Evolutionary conservation across 352 stramenopile genomes (phyloP), one percentile per base, ranked within the genome.

Genomic region (Pythium rhizo-oryzae): DNA sequence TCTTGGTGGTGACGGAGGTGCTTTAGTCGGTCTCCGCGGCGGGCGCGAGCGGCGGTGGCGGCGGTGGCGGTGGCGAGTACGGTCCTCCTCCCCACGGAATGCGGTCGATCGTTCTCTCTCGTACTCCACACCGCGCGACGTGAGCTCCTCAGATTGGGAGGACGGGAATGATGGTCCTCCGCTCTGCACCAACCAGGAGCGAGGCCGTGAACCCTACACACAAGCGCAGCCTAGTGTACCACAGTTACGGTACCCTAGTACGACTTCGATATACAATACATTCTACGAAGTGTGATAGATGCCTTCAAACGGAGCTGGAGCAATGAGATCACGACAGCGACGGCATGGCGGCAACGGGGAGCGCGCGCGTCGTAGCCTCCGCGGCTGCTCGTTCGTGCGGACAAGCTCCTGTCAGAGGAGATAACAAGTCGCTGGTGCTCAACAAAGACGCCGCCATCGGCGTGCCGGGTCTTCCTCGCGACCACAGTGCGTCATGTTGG

Each of bases 111-210:
- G 33, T 15, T 44, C 7, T 62, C 55, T 61, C n/a, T 61, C 9
- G 2, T 2, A 2, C 35, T 35, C 54, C 28, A 24, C 24, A 44
- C 35, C 30, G 37, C 37, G 35, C 54, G 35, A 16, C 23, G 19
- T 23, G 51, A 61, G 61, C 61, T 67, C 47, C 61, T 60, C 51
- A 65, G 59, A 65, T 65, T 58, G 35, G 13, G 62, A 43, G 35
- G 49, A 43, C 19, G 25, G 43, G 65, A 72, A 51, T 72, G 66
- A 64, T 72, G 61, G 66, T 72, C 47, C 44, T 37, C 24, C 23
- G 28, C 59, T 69, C 67, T 55, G 59, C 67, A 73, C 67, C 67
- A 73, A 73, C 60, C 60, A 73, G 67, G 30, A 55, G n/a, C 23
- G 23, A 41, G 39, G 15, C 16, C 6, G 11, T 11, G 35, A 59